phyloP scores from a whole-genome alignment of 768 basidiomycete genomes.

The Podaxis sp. region DNA sequence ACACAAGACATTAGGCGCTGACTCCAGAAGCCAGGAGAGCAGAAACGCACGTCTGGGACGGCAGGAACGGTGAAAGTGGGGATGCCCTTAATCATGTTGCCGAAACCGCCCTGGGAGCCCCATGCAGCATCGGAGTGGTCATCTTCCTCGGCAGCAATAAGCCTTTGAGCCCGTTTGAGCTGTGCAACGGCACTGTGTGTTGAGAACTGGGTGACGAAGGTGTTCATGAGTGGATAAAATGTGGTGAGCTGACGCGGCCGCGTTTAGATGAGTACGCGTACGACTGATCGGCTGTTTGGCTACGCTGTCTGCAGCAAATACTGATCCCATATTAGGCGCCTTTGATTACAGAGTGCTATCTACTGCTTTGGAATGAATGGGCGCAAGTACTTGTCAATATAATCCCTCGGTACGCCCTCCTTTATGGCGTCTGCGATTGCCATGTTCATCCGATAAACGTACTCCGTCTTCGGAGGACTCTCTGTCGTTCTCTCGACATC shows the following conservation, averaged over 20 bases:
- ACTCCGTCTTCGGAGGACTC: constrained; percentile 38
- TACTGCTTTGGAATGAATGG: constrained; percentile 36
- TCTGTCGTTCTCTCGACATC: constrained; percentile 33
- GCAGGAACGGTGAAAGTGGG: constrained; percentile 73
- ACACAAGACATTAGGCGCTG: background rate
- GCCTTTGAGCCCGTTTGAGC: constrained; percentile 46
- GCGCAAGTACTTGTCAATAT: constrained; percentile 45
- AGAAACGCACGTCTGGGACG: constrained; percentile 68
- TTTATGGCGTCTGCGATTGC: constrained; percentile 41
- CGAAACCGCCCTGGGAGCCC: constrained; percentile 85
- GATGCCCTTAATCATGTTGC: constrained; percentile 67
- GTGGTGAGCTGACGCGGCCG: constrained; percentile 44
- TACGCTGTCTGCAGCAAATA: constrained; percentile 16
- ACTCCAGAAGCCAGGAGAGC: constrained; percentile 4
- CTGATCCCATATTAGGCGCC: background rate
- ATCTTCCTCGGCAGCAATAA: constrained; percentile 56
- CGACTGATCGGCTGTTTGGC: constrained; percentile 35
- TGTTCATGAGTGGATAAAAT: constrained; percentile 55
- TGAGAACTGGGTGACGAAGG: constrained; percentile 64
- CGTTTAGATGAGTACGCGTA: constrained; percentile 34
- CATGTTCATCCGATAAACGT: constrained; percentile 45
- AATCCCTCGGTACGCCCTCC: constrained; percentile 38
- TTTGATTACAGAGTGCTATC: background rate
- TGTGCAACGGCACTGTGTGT: constrained; percentile 51
- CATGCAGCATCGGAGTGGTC: constrained; percentile 69